These are phyloP conservation scores for Eimeria falciformis DNA, from an alignment of 169 alveolate species.

Conservation along the genomic window DNA sequence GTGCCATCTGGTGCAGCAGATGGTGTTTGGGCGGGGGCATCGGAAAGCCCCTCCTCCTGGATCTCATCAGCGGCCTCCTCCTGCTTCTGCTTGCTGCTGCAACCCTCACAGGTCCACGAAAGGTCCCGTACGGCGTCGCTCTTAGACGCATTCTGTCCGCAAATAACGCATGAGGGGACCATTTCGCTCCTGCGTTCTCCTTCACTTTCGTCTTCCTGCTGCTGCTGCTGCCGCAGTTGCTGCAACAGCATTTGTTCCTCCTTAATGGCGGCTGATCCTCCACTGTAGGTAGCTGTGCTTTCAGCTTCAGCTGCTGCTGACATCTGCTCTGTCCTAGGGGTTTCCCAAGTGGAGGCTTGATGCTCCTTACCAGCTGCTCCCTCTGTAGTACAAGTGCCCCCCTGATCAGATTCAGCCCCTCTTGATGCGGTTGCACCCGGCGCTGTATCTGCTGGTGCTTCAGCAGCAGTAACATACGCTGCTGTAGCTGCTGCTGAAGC, in stretches of 20 bases:
- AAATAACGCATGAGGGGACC: not conserved
- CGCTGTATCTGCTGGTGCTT: conserved; percentile 41
- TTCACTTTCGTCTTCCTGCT: not conserved
- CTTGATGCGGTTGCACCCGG: conserved; percentile 4
- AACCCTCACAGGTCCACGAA: not conserved
- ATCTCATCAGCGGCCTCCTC: not conserved
- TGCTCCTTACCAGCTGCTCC: conserved; percentile 17
- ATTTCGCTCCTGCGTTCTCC: no score
- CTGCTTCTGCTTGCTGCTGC: conserved; percentile 34
- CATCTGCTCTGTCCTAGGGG: conserved; percentile 5
- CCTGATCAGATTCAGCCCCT: not conserved
- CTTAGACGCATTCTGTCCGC: conserved; percentile 1
- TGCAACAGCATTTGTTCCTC: not conserved
- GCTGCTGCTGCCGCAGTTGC: conserved; percentile 32
- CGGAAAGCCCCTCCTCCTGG: conserved; percentile 12
- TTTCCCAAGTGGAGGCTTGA: not conserved
- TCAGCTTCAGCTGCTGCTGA: not conserved
- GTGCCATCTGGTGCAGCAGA: conserved; percentile 20
- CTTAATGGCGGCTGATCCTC: not conserved
- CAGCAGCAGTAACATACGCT: not conserved
- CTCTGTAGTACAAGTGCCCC: not conserved
- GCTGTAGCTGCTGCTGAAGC: conserved; percentile 34
- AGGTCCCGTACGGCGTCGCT: not conserved
- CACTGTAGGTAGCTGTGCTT: not conserved
- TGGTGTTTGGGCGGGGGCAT: not conserved